A percentile compares a stretch with the other conserved stretches of the same genome.
Conservation (phyloP, 2,329 filamentous ascomycete genomes). For the Albophoma yamanashiensis region DNA sequence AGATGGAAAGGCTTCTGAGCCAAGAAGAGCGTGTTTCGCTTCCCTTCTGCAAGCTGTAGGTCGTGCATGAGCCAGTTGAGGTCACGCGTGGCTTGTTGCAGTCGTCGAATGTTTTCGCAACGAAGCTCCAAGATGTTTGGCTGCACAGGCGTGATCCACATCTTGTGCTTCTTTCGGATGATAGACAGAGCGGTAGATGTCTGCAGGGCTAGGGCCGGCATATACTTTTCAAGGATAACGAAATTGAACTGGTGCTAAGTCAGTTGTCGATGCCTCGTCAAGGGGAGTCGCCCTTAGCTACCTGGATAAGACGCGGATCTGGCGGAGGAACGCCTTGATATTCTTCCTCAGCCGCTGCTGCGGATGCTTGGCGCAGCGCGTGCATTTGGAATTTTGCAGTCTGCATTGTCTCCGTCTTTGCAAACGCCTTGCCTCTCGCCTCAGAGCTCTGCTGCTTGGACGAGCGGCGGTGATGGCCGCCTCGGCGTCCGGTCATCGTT, state of each 20-base stretch:
- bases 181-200: conserved; percentile 12
- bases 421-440: background rate
- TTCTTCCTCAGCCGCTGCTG: background rate
- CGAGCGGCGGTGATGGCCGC: background rate
- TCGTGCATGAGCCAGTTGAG: conserved; percentile 21
- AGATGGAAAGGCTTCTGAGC: conserved; percentile 13
- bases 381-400: background rate
- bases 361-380: background rate
- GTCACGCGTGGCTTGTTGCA: conserved; percentile 16
- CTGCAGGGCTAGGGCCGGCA: conserved; percentile 15
- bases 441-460: background rate
- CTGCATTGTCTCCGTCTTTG: background rate
- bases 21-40: conserved; percentile 13
- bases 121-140: conserved; percentile 15
- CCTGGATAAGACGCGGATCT: background rate
- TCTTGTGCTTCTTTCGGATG: conserved; percentile 15
- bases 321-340: background rate
- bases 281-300: background rate
- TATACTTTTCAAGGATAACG: conserved; percentile 16
- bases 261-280: background rate
- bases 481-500: background rate
- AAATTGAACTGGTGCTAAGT: conserved; percentile 11
- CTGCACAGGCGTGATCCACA: conserved; percentile 18
- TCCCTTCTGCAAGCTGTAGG: conserved; percentile 16
- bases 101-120: conserved; percentile 9